phyloP scores from a whole-genome alignment of 768 basidiomycete species.

The Scleroderma bovista region DNA sequence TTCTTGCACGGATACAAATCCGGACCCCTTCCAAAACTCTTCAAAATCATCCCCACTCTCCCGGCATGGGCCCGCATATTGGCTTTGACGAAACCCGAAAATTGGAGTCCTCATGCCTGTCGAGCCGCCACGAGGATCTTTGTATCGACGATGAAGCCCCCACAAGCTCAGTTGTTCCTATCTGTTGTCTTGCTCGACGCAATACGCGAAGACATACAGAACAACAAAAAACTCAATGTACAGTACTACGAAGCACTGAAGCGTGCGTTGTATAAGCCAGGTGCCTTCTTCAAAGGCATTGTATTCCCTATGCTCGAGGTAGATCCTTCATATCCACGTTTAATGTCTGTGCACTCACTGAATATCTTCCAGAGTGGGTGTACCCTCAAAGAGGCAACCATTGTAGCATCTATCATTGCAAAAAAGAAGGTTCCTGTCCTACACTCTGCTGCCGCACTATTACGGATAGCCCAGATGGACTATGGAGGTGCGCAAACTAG shows the following conservation, averaged over 20 bases:
- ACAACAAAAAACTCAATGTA: constrained; percentile 83
- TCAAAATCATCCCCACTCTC: constrained; percentile 96
- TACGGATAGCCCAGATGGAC: constrained; percentile 94
- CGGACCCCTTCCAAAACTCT: constrained; percentile 90
- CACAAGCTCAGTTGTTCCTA: constrained; percentile 88
- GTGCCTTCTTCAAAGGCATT: constrained; percentile 97
- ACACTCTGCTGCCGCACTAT: constrained; percentile 91
- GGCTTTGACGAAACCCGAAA: constrained; percentile 85
- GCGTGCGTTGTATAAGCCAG: constrained; percentile 90
- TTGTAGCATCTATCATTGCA: constrained; percentile 85
- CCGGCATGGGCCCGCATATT: constrained; percentile 95
- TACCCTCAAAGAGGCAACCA: constrained; percentile 90
- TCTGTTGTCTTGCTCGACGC: constrained; percentile 89
- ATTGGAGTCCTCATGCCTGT: constrained; percentile 95
- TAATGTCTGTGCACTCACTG: constrained; percentile 26
- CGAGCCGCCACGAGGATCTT: constrained; percentile 93
- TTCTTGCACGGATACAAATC: constrained; percentile 88
- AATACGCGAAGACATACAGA: constrained; percentile 81
- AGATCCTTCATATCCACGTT: constrained; percentile 20
- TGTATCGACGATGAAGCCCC: constrained; percentile 94
- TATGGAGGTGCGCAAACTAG: constrained; percentile 61
- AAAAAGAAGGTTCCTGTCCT: constrained; percentile 93
- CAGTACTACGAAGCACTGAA: constrained; percentile 94
- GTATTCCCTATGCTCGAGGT: constrained; percentile 94
- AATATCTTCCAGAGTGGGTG: constrained; percentile 56